These are phyloP conservation scores for Termitomyces sp. DNA, from an alignment of 768 basidiomycete species.

Conservation along the genomic window DNA sequence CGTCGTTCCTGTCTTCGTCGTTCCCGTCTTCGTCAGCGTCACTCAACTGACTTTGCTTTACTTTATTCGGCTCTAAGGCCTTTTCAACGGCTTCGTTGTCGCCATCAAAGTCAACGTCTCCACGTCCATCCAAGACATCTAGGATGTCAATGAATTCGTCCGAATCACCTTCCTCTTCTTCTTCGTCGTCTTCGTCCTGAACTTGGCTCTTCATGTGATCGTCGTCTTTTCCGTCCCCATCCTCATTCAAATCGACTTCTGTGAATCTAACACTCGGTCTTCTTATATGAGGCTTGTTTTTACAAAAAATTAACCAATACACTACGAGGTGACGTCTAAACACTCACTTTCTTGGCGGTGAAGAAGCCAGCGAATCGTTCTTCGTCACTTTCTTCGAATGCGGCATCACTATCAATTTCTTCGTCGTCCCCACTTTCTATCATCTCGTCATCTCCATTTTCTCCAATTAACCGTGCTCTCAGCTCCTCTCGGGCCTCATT, in stretches of 20 bases:
- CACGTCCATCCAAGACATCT: slow-evolving; percentile 63
- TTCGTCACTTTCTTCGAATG: slow-evolving; percentile 77
- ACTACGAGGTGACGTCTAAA: not conserved
- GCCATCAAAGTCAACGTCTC: slow-evolving; percentile 38
- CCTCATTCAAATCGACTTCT: slow-evolving; percentile 67
- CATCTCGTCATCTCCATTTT: slow-evolving; percentile 43
- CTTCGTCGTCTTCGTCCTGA: slow-evolving; percentile 30
- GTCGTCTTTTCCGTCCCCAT: slow-evolving; percentile 30
- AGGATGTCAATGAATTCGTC: slow-evolving; percentile 60
- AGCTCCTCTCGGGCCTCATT: slow-evolving; percentile 34
- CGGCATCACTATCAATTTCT: slow-evolving; percentile 80
- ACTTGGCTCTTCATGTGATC: slow-evolving; percentile 28
- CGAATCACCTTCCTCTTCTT: slow-evolving; percentile 38
- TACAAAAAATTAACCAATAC: slow-evolving; percentile 1
- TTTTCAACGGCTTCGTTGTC: slow-evolving; percentile 25
- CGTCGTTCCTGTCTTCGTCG: not conserved
- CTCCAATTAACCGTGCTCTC: slow-evolving; percentile 45
- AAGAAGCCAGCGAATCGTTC: slow-evolving; percentile 73
- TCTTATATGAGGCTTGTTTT: slow-evolving; percentile 21
- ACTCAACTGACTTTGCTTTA: not conserved
- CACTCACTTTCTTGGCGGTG: slow-evolving; percentile 33
- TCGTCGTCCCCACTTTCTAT: slow-evolving; percentile 75
- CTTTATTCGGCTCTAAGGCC: not conserved
- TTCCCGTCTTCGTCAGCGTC: slow-evolving; percentile 9
- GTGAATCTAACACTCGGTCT: slow-evolving; percentile 35